Base-by-base conservation (phyloP, 1,139 yeast species). In the Chernovozyma sophiae-reginae region DNA sequence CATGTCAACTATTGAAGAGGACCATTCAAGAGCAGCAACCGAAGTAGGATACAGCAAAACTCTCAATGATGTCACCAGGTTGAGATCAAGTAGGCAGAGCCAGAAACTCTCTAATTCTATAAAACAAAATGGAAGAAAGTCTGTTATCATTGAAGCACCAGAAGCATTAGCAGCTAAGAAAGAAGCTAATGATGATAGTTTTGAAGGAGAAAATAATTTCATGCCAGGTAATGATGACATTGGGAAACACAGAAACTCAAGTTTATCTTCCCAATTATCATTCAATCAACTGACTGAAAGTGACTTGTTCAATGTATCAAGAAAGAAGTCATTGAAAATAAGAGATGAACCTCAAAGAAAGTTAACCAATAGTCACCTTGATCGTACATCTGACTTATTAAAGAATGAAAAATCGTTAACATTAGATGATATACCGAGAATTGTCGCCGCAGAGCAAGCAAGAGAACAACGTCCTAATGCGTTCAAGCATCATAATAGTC, bases 391-490 rank as follows among this genome's bases (percentile, higher is more conserved):
- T 1, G 86, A 81, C 46, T 63, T 84, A 36, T 70, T 86, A 41
- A 79, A 83, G 52, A 86, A 81, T 53, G 95, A 90, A 49, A 86
- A 86, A 49, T 82, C 95, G 1, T 73, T 92, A 39, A 90, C 97
- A 0, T 72, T 92, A 51, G 98, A 92, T 59, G 99, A 92, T 61
- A 92, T 92, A 48, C 96, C 97, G 5, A 74, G 97, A 47, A 90
- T 92, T 53, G 97, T 92, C 11, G 96, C 97, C 3, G 95, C 96
- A 5, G 97, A 92, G 52, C 97, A 90, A 58, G 96, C 97, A 0
- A 72, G 97, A 45, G 96, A 87, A 46, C 83, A 86, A 52, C 74
- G 96, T 41, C 95, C 95, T 4, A 85, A 85, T 56, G 92, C 95
- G 0, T 86, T 80, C 62, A 77, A 80, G 45, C 90, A 80, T 55